These are phyloP conservation scores for Entophlyctis helioformis DNA, from an alignment of 192 early-diverging fungal genomes.

Conservation along the genomic window DNA sequence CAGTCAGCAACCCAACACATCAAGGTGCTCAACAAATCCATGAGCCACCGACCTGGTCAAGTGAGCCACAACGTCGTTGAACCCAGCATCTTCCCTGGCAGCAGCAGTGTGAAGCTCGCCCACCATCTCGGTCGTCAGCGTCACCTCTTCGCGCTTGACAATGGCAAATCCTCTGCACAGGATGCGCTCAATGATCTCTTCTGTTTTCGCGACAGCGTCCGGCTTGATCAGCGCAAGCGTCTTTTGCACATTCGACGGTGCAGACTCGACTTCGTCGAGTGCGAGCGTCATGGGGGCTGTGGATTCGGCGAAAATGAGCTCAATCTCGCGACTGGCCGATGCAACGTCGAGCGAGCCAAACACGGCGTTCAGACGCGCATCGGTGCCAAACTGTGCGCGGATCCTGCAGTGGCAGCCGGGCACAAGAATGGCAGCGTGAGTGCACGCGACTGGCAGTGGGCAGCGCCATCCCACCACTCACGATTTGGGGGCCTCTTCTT, in stretches of 20 bases:
- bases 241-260: slow-evolving; percentile 11
- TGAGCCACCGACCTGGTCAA: slow-evolving; percentile 23
- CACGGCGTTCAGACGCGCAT: slow-evolving; percentile 41
- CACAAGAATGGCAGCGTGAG: no score
- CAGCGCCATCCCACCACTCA: no score
- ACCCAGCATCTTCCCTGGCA: slow-evolving; percentile 20
- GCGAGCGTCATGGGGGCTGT: not conserved
- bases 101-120: slow-evolving; percentile 25
- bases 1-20: not conserved
- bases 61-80: slow-evolving; percentile 20
- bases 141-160: slow-evolving; percentile 31
- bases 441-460: no score
- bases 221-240: slow-evolving; percentile 45
- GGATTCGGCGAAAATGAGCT: slow-evolving; percentile 21
- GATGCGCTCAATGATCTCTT: slow-evolving; percentile 38
- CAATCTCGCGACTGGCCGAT: slow-evolving; percentile 27
- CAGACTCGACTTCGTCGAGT: not conserved
- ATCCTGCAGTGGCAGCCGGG: slow-evolving; percentile 20
- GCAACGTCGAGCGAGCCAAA: slow-evolving; percentile 33
- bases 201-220: slow-evolving; percentile 27
- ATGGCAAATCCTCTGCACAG: slow-evolving; percentile 31
- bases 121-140: slow-evolving; percentile 20
- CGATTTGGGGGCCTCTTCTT: slow-evolving; percentile 32
- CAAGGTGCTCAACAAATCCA: not conserved
- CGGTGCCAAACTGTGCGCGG: slow-evolving; percentile 39